Base-by-base conservation (phyloP, 345 rosid species). In the Eucalyptus fibrosa region DNA sequence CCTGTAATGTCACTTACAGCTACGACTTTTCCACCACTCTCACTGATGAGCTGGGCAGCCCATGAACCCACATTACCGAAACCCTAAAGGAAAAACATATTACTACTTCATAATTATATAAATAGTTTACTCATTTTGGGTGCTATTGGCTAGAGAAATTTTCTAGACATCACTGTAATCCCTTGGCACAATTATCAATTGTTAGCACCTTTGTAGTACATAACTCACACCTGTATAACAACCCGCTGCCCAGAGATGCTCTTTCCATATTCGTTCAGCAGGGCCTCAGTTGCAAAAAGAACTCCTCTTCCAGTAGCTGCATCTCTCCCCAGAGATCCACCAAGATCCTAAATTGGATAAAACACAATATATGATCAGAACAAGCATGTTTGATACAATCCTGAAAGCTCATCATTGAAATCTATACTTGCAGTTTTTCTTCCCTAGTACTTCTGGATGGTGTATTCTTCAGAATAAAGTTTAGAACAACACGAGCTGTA, bases 251-350 rank as follows among this genome's bases (percentile, higher is more conserved):
- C 99, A 1, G 97, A 90, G 87, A 98, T 93, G 92, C 92, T 88
- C 92, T 94, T 96, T 17, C 99, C 97, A 44, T 95, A 93, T 65
- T 97, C 99, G 42, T 94, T 96, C 88, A 98, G 99, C 90, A 98
- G 93, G 72, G 99, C 99, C 92, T 98, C 99, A 17, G 97, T 95
- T 28, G 96, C 99, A 88, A 96, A 98, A 87, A 98, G 96, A 42
- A 97, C 99, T 89, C 99, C 99, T 90, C 99, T 88, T 86, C 99
- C 99, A 4, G 99, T 97, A 21, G 99, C 99, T 14, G 99, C 99
- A 87, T 97, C 99, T 94, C 99, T 93, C 50, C 99, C 99, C 8
- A 97, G 93, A 34, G 99, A 98, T 30, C 99, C 99, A 83, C 99
- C 99, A 40, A 98, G 99, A 94, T 97, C 99, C 99, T 98, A 50